Evolutionary conservation across 1,284 basidiomycete genomes (phyloP).

Genomic region (Fomes fomentarius): DNA sequence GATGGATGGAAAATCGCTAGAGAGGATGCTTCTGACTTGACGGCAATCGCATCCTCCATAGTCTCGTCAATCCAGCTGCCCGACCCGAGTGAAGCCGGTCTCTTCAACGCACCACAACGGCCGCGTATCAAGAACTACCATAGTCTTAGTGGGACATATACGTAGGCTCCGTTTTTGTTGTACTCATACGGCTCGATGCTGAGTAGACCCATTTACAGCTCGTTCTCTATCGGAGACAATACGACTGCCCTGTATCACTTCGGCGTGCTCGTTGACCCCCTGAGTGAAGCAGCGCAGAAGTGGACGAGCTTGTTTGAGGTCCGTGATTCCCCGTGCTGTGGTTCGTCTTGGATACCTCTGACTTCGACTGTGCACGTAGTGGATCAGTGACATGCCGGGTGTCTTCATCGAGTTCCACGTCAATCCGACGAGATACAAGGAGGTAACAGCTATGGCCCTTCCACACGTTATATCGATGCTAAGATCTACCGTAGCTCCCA

Average conservation of each 20-base stretch:
- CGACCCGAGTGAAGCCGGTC: conserved; percentile 72
- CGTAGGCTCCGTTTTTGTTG: conserved; percentile 44
- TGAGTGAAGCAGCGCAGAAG: conserved; percentile 84
- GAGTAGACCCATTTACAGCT: conserved; percentile 41
- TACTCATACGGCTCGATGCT: neutral
- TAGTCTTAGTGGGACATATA: conserved; percentile 59
- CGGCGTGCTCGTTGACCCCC: conserved; percentile 80
- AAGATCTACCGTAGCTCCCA: too few species aligned
- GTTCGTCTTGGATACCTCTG: conserved; percentile 4
- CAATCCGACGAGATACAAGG: conserved; percentile 67
- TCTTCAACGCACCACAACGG: conserved; percentile 65
- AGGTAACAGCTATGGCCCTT: too few species aligned
- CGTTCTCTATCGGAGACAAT: conserved; percentile 72
- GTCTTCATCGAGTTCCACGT: conserved; percentile 76
- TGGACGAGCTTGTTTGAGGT: conserved; percentile 84
- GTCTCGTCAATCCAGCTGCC: conserved; percentile 68
- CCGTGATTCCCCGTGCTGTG: conserved; percentile 17
- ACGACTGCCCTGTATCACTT: conserved; percentile 73
- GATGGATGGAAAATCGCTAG: conserved; percentile 37
- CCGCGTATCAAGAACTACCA: conserved; percentile 65
- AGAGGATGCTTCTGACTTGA: conserved; percentile 56
- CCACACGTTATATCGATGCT: too few species aligned
- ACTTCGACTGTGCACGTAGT: conserved; percentile 40
- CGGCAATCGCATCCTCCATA: conserved; percentile 71
- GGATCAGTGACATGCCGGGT: conserved; percentile 61